phyloP scores from a whole-genome alignment of 495 filamentous ascomycete genomes.

The Staphylotrichum tortipilum region DNA sequence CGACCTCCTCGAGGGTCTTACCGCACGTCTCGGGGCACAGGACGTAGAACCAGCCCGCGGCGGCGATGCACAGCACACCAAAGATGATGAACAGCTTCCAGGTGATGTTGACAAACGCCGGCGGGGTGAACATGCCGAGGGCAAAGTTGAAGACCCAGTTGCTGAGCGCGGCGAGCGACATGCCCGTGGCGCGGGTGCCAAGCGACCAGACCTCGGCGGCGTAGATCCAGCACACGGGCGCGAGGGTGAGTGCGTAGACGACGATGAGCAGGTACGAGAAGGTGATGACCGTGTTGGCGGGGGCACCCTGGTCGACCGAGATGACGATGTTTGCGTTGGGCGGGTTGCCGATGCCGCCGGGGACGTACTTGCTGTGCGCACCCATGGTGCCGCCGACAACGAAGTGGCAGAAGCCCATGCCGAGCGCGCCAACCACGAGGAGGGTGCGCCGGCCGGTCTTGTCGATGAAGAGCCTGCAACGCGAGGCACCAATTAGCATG shows the following conservation, averaged over 20 bases:
- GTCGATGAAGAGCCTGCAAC: conserved; percentile 56
- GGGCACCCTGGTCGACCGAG: conserved; percentile 43
- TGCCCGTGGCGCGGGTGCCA: conserved; percentile 64
- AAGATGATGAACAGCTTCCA: conserved; percentile 72
- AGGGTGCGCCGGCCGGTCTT: conserved; percentile 62
- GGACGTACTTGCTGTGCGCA: conserved; percentile 35
- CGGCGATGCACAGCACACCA: conserved; percentile 56
- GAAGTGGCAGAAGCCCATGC: conserved; percentile 63
- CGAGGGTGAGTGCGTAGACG: conserved; percentile 61
- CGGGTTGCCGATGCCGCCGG: conserved; percentile 48
- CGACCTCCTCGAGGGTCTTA: conserved; percentile 65
- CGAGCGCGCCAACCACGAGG: conserved; percentile 59
- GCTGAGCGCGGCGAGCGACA: conserved; percentile 55
- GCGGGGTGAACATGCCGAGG: conserved; percentile 60
- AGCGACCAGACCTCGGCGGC: conserved; percentile 68
- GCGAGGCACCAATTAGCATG: too few relatives aligned
- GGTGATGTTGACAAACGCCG: conserved; percentile 61
- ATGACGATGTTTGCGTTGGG: conserved; percentile 59
- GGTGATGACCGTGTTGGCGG: conserved; percentile 61
- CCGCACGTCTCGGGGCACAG: conserved; percentile 64
- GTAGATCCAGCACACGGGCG: conserved; percentile 67
- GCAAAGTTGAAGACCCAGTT: conserved; percentile 79
- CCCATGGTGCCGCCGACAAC: conserved; percentile 52
- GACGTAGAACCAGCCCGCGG: conserved; percentile 56
- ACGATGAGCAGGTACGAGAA: conserved; percentile 66